Percentiles rank a stretch among this genome's conserved stretches.
phyloP scores from a whole-genome alignment of 2,329 filamentous ascomycete genomes.

The Claviceps cyperi region DNA sequence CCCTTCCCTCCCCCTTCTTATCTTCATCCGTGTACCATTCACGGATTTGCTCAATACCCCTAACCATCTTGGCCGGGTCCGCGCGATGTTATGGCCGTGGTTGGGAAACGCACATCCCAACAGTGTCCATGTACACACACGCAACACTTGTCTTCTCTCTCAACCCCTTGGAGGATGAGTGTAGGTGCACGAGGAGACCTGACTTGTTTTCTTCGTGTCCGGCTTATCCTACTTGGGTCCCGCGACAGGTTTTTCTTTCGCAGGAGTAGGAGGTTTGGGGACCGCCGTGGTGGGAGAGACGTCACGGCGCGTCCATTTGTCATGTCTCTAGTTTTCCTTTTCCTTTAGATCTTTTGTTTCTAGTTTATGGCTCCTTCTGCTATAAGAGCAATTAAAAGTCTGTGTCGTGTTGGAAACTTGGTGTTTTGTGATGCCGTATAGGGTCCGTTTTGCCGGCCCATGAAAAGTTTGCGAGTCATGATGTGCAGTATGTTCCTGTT shows the following conservation, averaged over 20 bases:
- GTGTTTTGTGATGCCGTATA: too few species aligned
- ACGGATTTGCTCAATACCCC: background rate
- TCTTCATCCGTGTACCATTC: background rate
- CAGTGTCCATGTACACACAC: background rate
- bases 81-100: background rate
- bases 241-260: slow-evolving; percentile 29
- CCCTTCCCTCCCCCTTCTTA: background rate
- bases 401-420: background rate
- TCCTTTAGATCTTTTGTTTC: slow-evolving; percentile 5
- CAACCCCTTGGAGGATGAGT: slow-evolving; percentile 23
- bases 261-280: slow-evolving; percentile 19
- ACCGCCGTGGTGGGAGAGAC: slow-evolving; percentile 47
- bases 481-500: too few species aligned
- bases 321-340: slow-evolving; percentile 3
- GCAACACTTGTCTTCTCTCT: slow-evolving; percentile 46
- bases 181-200: background rate
- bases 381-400: background rate
- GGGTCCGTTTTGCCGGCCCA: too few species aligned
- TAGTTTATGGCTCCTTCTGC: background rate
- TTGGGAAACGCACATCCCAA: slow-evolving; percentile 11
- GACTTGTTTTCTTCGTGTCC: background rate
- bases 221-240: slow-evolving; percentile 13
- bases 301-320: slow-evolving; percentile 29
- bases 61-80: background rate
- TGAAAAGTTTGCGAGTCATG: too few species aligned